A percentile compares a stretch with the other conserved stretches of the same genome.
Evolutionary conservation across 1,284 basidiomycete species (phyloP).

Genomic region (Sanghuangporus baumii): DNA sequence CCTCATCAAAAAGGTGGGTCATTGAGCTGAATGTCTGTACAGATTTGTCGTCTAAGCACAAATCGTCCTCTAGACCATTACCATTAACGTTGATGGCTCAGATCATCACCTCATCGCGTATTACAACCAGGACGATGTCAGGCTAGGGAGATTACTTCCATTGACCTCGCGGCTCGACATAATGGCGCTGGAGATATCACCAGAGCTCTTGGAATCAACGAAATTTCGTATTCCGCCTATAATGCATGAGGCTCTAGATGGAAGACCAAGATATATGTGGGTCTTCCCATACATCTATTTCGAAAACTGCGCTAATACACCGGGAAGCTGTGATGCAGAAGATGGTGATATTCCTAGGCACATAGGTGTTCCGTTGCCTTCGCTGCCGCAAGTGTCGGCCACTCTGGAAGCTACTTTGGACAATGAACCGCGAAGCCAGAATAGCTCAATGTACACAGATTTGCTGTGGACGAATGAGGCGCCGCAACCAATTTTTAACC

Average conservation of each 20-base stretch:
- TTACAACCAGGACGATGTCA: slow-evolving; percentile 72
- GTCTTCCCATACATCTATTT: not conserved
- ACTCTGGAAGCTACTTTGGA: not conserved
- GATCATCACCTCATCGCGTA: slow-evolving; percentile 79
- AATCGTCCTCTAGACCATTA: slow-evolving; percentile 59
- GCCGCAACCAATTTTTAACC: not conserved
- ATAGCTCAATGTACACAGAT: not conserved
- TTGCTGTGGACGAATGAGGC: not conserved
- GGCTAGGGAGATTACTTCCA: slow-evolving; percentile 54
- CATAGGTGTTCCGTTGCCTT: slow-evolving; percentile 10
- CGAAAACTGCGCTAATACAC: not conserved
- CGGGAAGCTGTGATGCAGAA: slow-evolving; percentile 15
- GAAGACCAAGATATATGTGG: slow-evolving; percentile 51
- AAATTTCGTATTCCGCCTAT: slow-evolving; percentile 72
- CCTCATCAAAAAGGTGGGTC: slow-evolving; percentile 61
- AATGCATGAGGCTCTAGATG: slow-evolving; percentile 57
- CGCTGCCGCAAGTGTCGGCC: not conserved
- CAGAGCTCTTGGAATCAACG: slow-evolving; percentile 61
- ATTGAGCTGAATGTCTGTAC: not conserved
- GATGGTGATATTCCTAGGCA: slow-evolving; percentile 9
- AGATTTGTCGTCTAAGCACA: slow-evolving; percentile 15
- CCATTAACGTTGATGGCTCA: slow-evolving; percentile 66
- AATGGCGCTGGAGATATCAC: slow-evolving; percentile 58
- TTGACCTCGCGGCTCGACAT: slow-evolving; percentile 61
- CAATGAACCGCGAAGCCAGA: not conserved